Evolutionary conservation across 495 filamentous ascomycete genomes (phyloP).

Genomic region (Trichoderma erinaceum): DNA sequence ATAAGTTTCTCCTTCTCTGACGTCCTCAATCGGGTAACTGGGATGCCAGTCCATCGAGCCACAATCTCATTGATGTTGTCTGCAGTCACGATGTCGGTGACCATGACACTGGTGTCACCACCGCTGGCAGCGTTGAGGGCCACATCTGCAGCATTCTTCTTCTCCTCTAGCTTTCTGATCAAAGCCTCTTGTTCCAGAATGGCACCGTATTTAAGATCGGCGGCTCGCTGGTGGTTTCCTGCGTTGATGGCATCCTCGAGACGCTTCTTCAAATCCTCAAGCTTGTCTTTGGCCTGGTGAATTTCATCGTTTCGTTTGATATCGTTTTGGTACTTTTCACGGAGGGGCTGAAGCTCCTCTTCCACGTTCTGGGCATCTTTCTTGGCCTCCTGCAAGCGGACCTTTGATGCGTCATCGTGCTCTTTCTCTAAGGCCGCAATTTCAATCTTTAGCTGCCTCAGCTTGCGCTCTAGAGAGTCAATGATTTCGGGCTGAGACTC

Average conservation of each 20-base stretch:
- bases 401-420: conserved; percentile 85
- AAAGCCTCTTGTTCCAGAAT: conserved; percentile 82
- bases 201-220: conserved; percentile 93
- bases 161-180: conserved; percentile 73
- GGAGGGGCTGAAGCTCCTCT: conserved; percentile 85
- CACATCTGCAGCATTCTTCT: conserved; percentile 71
- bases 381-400: conserved; percentile 72
- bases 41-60: conserved; percentile 91
- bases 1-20: conserved; percentile 96
- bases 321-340: conserved; percentile 92
- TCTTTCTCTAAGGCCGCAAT: conserved; percentile 91
- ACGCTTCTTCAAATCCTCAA: conserved; percentile 81
- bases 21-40: conserved; percentile 86
- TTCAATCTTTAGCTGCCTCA: conserved; percentile 89
- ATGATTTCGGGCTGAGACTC: conserved; percentile 94
- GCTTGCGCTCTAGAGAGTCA: conserved; percentile 81
- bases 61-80: conserved; percentile 99
- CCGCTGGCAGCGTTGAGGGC: conserved; percentile 51
- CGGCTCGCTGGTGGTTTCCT: conserved; percentile 73
- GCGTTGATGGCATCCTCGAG: conserved; percentile 83
- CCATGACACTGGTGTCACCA: conserved; percentile 59
- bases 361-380: conserved; percentile 85
- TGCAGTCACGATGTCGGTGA: conserved; percentile 89
- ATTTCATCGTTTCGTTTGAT: conserved; percentile 81
- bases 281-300: conserved; percentile 92